A percentile compares a stretch with the other conserved stretches of the same genome.
These are phyloP conservation scores for Bruguiera hainesii DNA, from an alignment of 441 rosid genomes.

Conservation along the genomic window DNA sequence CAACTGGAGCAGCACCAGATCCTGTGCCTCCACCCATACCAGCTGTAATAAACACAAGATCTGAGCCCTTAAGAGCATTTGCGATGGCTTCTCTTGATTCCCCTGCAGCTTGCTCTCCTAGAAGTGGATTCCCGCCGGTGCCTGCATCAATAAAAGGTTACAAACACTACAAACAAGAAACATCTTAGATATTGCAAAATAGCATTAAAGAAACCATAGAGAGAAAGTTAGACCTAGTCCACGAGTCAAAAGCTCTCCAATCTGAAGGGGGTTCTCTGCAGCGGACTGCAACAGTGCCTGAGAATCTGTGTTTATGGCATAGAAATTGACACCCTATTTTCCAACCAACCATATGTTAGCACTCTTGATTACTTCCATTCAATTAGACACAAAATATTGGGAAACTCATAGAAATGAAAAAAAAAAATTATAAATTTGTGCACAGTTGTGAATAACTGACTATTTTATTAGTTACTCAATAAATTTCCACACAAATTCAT, in stretches of 20 bases:
- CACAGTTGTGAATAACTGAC: too few species aligned
- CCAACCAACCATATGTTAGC: constrained; percentile 17
- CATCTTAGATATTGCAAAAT: not conserved
- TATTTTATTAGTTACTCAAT: too few species aligned
- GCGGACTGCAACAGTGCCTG: constrained; percentile 88
- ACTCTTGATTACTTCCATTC: constrained; percentile 6
- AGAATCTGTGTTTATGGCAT: constrained; percentile 89
- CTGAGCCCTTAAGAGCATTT: constrained; percentile 90
- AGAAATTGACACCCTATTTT: constrained; percentile 80
- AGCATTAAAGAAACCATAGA: not conserved
- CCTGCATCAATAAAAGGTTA: constrained; percentile 41
- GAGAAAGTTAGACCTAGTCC: constrained; percentile 62
- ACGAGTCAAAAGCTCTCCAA: constrained; percentile 96
- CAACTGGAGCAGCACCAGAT: constrained; percentile 99
- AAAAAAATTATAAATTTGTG: too few species aligned
- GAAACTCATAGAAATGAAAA: not conserved
- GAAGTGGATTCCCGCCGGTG: constrained; percentile 89
- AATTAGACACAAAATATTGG: not conserved
- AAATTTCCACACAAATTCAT: too few species aligned
- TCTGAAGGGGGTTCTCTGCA: constrained; percentile 83
- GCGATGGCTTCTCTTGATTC: constrained; percentile 90
- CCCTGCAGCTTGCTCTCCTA: constrained; percentile 97
- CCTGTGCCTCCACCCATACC: constrained; percentile 99
- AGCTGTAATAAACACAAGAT: constrained; percentile 94
- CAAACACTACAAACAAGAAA: too few species aligned